These are phyloP conservation scores for Coemansia sp. DNA, from an alignment of 192 early-diverging fungal genomes.

Conservation along the genomic window DNA sequence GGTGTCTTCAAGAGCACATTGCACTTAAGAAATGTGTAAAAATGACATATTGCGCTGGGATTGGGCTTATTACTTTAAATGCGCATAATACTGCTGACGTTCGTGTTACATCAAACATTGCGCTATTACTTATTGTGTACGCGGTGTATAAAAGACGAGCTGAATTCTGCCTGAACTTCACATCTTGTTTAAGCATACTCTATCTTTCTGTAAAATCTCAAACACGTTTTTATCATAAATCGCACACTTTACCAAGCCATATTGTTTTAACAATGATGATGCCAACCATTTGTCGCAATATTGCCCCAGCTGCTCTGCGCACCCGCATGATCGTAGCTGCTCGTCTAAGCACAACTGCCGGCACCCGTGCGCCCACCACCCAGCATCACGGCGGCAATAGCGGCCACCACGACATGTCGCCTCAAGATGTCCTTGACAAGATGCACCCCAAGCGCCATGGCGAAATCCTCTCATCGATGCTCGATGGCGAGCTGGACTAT, in stretches of 20 bases:
- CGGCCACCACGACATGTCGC: slow-evolving; percentile 9
- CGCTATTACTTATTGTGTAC: no score
- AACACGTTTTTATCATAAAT: slow-evolving; percentile 4
- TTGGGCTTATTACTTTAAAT: no score
- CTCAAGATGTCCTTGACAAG: slow-evolving; percentile 37
- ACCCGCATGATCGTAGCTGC: background rate
- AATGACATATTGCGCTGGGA: no score
- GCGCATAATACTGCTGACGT: no score
- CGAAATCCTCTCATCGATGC: slow-evolving; percentile 41
- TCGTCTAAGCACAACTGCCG: slow-evolving; percentile 1
- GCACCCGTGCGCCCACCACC: background rate
- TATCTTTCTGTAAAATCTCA: background rate
- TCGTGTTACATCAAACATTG: no score
- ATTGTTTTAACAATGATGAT: background rate
- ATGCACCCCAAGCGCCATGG: slow-evolving; percentile 27
- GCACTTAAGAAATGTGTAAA: no score
- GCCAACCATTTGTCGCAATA: background rate
- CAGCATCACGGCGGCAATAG: slow-evolving; percentile 2
- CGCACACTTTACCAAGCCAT: no score
- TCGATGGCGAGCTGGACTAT: slow-evolving; percentile 49
- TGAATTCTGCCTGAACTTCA: background rate
- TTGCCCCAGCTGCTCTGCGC: background rate
- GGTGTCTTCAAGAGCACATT: no score
- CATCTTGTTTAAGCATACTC: background rate
- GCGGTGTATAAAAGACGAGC: no score